Conservation (phyloP, 106 monocot genomes). For the Allium fistulosum region DNA sequence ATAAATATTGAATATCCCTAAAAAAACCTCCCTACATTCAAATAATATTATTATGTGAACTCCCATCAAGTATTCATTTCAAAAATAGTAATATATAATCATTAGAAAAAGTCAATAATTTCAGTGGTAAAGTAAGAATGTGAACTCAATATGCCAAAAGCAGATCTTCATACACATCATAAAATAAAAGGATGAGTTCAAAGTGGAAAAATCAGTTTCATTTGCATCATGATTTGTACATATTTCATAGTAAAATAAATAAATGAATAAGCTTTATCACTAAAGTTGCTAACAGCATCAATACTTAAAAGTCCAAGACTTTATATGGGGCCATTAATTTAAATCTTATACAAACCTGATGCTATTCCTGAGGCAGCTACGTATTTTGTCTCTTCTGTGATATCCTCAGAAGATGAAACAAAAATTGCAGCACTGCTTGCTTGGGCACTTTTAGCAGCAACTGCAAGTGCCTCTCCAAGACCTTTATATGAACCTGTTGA, state of each 20-base stretch:
- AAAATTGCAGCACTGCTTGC: slow-evolving; percentile 52
- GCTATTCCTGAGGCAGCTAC: slow-evolving; percentile 43
- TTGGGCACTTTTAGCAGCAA: slow-evolving; percentile 49
- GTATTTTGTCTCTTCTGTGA: slow-evolving; percentile 36
- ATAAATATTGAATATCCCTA: too few relatives aligned
- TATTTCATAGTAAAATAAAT: not conserved
- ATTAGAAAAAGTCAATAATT: too few relatives aligned
- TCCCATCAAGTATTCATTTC: too few relatives aligned
- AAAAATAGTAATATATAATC: too few relatives aligned
- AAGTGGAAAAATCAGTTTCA: not conserved
- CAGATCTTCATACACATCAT: not conserved
- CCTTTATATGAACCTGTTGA: slow-evolving; percentile 18
- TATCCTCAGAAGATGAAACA: slow-evolving; percentile 33
- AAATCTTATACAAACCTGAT: slow-evolving; percentile 20
- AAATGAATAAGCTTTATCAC: not conserved
- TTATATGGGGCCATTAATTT: not conserved
- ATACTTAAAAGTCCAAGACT: not conserved
- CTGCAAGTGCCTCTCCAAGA: slow-evolving; percentile 59
- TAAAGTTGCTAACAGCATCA: not conserved
- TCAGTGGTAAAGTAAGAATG: too few relatives aligned
- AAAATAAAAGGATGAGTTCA: not conserved
- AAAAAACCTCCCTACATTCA: too few relatives aligned
- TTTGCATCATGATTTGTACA: not conserved
- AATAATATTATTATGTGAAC: too few relatives aligned
- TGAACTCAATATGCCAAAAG: too few relatives aligned